Evolutionary conservation across 2,329 filamentous ascomycete species (phyloP).

Genomic region (Diaporthe citrichinensis): DNA sequence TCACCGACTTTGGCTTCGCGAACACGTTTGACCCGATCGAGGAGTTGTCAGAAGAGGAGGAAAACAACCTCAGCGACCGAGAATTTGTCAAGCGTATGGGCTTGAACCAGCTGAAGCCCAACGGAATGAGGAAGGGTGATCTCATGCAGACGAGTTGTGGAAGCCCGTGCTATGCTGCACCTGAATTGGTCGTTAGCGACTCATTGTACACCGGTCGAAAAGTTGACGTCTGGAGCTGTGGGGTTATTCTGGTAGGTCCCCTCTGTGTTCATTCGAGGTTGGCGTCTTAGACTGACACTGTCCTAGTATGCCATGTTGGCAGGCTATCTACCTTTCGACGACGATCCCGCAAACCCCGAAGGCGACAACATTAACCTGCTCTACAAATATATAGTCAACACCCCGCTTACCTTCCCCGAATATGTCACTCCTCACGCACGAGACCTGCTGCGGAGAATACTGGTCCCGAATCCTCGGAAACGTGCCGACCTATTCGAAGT

Average conservation of each 20-base stretch:
- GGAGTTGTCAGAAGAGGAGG: conserved; percentile 90
- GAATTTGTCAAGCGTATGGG: conserved; percentile 89
- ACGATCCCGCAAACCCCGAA: conserved; percentile 97
- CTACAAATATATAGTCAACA: conserved; percentile 99
- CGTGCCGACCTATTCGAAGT: conserved; percentile 97
- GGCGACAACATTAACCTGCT: conserved; percentile 99
- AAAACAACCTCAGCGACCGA: conserved; percentile 86
- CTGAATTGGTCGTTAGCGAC: conserved; percentile 96
- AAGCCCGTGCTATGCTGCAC: conserved; percentile 97
- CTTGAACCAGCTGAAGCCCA: conserved; percentile 83
- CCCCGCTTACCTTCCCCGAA: conserved; percentile 96
- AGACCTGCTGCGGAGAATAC: conserved; percentile 90
- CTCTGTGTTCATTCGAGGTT: neutral
- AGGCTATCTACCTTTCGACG: conserved; percentile 96
- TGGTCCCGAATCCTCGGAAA: conserved; percentile 95
- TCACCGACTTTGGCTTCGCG: conserved; percentile 98
- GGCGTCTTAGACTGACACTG: conserved; percentile 37
- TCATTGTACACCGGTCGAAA: conserved; percentile 97
- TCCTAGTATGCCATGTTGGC: conserved; percentile 98
- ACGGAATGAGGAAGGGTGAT: conserved; percentile 87
- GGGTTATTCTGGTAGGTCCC: conserved; percentile 90
- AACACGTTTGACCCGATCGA: conserved; percentile 95
- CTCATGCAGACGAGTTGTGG: conserved; percentile 99
- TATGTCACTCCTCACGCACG: conserved; percentile 97
- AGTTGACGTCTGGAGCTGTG: conserved; percentile 99